phyloP scores from a whole-genome alignment of 768 basidiomycete species.

The Phylloporus scabripes region DNA sequence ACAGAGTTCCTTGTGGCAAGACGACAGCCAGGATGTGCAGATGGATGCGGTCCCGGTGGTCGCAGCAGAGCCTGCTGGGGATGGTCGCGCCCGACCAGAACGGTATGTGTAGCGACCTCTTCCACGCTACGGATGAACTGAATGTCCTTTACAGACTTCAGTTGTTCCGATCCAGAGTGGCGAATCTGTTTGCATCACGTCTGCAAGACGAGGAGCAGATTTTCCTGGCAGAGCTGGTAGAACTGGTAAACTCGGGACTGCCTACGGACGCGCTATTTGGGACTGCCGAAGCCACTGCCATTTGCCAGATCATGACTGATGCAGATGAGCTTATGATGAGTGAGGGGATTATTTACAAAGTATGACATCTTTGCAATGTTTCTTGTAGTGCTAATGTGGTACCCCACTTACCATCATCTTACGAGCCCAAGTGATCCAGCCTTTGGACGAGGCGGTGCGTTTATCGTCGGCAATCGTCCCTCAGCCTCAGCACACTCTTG shows the following conservation, averaged over 20 bases:
- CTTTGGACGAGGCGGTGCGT: not conserved
- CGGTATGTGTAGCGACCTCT: constrained; percentile 43
- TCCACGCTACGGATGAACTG: not conserved
- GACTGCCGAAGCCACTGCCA: constrained; percentile 69
- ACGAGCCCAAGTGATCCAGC: too few species aligned
- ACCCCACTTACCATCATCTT: not conserved
- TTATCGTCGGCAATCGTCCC: constrained; percentile 34
- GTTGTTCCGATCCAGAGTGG: constrained; percentile 76
- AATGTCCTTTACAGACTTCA: constrained; percentile 46
- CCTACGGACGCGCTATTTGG: constrained; percentile 67
- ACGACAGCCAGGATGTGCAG: constrained; percentile 58
- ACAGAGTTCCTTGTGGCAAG: constrained; percentile 61
- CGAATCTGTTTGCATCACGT: constrained; percentile 59
- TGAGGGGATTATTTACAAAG: constrained; percentile 81
- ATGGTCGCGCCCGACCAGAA: constrained; percentile 46
- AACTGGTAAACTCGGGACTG: constrained; percentile 73
- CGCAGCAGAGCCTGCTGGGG: constrained; percentile 33
- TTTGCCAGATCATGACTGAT: constrained; percentile 72
- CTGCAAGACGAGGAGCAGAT: constrained; percentile 76
- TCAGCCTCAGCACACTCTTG: constrained; percentile 44
- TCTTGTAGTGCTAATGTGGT: not conserved
- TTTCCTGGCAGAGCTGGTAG: constrained; percentile 62
- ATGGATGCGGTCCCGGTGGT: constrained; percentile 50
- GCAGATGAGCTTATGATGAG: constrained; percentile 76
- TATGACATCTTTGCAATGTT: constrained; percentile 35